These are phyloP conservation scores for Diaporthe vexans DNA, from an alignment of 2,329 filamentous ascomycete species.

Conservation along the genomic window DNA sequence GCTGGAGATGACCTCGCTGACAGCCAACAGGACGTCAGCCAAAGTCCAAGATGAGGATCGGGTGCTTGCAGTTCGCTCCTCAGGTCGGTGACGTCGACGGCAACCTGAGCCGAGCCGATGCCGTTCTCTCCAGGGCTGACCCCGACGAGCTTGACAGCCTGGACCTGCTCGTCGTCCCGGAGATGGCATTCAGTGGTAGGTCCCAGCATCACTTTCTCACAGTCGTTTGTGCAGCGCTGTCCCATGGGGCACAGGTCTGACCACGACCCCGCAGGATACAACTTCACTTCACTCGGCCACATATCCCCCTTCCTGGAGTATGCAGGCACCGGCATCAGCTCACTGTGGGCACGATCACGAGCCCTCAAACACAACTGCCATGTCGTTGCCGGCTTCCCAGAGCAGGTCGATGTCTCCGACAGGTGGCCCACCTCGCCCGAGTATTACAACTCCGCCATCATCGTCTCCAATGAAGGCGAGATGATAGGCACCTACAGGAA, in stretches of 20 bases:
- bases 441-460: slow-evolving; percentile 68
- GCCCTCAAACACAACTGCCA: slow-evolving; percentile 77
- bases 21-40: not conserved
- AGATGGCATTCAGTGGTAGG: slow-evolving; percentile 81
- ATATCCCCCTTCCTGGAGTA: slow-evolving; percentile 79
- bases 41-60: slow-evolving; percentile 71
- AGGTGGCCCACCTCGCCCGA: slow-evolving; percentile 66
- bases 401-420: slow-evolving; percentile 68
- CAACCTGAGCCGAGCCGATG: slow-evolving; percentile 78
- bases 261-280: slow-evolving; percentile 71
- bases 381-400: slow-evolving; percentile 82
- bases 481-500: slow-evolving; percentile 74
- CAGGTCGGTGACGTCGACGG: slow-evolving; percentile 78
- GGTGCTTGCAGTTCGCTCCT: slow-evolving; percentile 79
- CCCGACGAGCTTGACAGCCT: slow-evolving; percentile 72
- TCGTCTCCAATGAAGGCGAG: slow-evolving; percentile 72
- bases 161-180: slow-evolving; percentile 81
- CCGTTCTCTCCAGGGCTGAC: slow-evolving; percentile 68
- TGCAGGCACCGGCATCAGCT: slow-evolving; percentile 74
- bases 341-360: slow-evolving; percentile 77
- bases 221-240: not conserved
- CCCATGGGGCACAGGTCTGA: not conserved
- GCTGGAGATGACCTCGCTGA: not conserved
- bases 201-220: slow-evolving; percentile 24
- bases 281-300: slow-evolving; percentile 78